A percentile compares a stretch with the other conserved stretches of the same genome.
These are phyloP conservation scores for Rhodotorula sp. DNA, from an alignment of 1,284 basidiomycete genomes.

Conservation along the genomic window DNA sequence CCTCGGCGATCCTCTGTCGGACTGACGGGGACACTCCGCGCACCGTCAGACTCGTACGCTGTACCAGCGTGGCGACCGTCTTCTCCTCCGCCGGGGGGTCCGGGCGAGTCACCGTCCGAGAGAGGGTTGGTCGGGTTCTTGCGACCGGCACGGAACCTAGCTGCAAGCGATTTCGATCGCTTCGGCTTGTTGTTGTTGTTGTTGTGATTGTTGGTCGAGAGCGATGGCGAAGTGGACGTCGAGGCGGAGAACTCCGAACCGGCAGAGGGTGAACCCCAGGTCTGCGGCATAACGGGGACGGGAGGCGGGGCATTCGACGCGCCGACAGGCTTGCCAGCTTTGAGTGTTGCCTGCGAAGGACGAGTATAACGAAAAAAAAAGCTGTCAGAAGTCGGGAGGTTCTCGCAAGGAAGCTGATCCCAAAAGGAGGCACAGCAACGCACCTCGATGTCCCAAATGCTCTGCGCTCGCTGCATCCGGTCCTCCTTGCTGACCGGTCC, in stretches of 20 bases:
- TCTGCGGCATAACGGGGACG: conserved; percentile 31
- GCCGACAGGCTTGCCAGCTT: conserved; percentile 38
- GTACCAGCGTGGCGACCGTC: conserved; percentile 8
- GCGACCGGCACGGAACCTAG: conserved; percentile 34
- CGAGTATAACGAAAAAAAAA: not conserved
- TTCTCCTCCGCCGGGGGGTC: not conserved
- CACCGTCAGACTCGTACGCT: not conserved
- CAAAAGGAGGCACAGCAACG: not conserved
- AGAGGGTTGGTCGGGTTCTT: conserved; percentile 29
- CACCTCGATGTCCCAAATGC: conserved; percentile 43
- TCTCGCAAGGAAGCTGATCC: not conserved
- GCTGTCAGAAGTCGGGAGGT: not conserved
- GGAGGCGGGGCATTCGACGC: conserved; percentile 23
- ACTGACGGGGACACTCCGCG: conserved; percentile 16
- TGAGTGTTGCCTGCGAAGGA: conserved; percentile 31
- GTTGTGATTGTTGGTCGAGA: not conserved
- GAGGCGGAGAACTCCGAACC: conserved; percentile 2
- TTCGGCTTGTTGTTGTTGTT: conserved; percentile 36
- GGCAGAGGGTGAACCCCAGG: conserved; percentile 4
- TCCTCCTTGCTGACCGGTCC: conserved; percentile 35
- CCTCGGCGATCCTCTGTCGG: conserved; percentile 16
- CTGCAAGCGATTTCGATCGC: conserved; percentile 39
- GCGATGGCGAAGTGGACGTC: not conserved
- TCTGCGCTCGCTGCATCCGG: conserved; percentile 30
- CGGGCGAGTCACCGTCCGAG: conserved; percentile 1